Conservation (phyloP, 805 yeast species). For the Saccharomycopsis capsularis region DNA sequence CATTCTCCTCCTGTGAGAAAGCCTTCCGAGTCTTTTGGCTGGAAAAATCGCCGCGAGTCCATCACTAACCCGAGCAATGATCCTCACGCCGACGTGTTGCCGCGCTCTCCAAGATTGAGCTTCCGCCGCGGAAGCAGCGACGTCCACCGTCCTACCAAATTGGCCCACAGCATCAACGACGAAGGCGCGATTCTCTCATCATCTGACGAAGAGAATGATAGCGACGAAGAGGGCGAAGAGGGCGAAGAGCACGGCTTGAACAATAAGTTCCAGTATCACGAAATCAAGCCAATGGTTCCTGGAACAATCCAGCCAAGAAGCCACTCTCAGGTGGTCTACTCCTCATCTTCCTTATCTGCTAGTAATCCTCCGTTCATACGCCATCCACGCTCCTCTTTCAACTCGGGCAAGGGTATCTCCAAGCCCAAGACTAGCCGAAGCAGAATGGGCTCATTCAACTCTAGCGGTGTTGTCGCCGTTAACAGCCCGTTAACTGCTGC, state of each 20-base stretch:
- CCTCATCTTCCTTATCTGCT: neutral
- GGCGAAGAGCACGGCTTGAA: conserved; percentile 10
- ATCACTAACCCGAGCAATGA: conserved; percentile 11
- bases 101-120: conserved; percentile 15
- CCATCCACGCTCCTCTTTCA: conserved; percentile 16
- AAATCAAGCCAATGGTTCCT: conserved; percentile 7
- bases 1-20: conserved; percentile 12
- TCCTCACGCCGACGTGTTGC: conserved; percentile 26
- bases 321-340: conserved; percentile 14
- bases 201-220: conserved; percentile 33
- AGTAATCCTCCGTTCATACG: conserved; percentile 8
- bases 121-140: conserved; percentile 5
- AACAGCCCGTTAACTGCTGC: neutral
- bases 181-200: conserved; percentile 33
- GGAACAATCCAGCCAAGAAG: conserved; percentile 12
- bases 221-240: conserved; percentile 28
- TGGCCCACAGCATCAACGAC: conserved; percentile 25
- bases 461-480: neutral
- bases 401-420: conserved; percentile 3
- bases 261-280: conserved; percentile 20
- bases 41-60: conserved; percentile 19
- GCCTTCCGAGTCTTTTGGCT: conserved; percentile 21
- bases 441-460: conserved; percentile 20
- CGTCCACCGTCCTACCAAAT: neutral
- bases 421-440: conserved; percentile 17